A percentile compares a stretch with the other conserved stretches of the same genome.
Conservation (phyloP, 2,329 filamentous ascomycete species). For the Cladosporium halotolerans region DNA sequence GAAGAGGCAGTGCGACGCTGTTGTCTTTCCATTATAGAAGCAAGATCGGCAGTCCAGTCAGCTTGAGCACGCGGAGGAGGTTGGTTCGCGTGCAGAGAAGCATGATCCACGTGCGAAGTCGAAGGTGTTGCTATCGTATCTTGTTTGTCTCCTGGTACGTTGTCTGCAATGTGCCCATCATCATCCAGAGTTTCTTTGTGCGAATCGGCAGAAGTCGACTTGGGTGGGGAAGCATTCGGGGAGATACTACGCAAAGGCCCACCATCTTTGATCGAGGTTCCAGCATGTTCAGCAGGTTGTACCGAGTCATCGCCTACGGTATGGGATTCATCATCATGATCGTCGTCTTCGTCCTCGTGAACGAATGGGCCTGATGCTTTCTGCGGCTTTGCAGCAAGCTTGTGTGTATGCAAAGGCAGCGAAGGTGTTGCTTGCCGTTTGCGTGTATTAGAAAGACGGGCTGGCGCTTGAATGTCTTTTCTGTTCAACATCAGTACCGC, state of each 20-base stretch:
- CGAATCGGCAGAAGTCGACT: conserved; percentile 4
- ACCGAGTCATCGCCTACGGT: no score
- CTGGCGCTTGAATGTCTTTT: not conserved
- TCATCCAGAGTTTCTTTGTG: not conserved
- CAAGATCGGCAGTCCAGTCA: conserved; percentile 4
- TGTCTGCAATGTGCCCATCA: not conserved
- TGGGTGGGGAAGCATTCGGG: conserved; percentile 22
- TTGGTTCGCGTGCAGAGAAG: not conserved
- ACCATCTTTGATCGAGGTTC: no score
- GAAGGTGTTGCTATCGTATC: not conserved
- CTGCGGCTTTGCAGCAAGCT: not conserved
- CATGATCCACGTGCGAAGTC: not conserved
- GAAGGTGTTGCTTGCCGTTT: conserved; percentile 27
- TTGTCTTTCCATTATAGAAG: conserved; percentile 6
- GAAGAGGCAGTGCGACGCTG: conserved; percentile 1
- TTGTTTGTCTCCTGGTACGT: not conserved
- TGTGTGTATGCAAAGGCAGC: conserved; percentile 21
- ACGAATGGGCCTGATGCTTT: conserved; percentile 20
- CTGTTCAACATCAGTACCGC: not conserved
- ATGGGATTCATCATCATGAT: conserved; percentile 14
- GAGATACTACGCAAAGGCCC: conserved; percentile 24
- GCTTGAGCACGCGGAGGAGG: not conserved
- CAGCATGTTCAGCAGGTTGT: no score
- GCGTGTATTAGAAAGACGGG: conserved; percentile 27
- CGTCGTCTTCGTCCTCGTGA: conserved; percentile 25